A percentile compares a stretch with the other conserved stretches of the same genome.
These are phyloP conservation scores for Fonsecaea multimorphosa DNA, from an alignment of 2,329 filamentous ascomycete species.

Conservation along the genomic window DNA sequence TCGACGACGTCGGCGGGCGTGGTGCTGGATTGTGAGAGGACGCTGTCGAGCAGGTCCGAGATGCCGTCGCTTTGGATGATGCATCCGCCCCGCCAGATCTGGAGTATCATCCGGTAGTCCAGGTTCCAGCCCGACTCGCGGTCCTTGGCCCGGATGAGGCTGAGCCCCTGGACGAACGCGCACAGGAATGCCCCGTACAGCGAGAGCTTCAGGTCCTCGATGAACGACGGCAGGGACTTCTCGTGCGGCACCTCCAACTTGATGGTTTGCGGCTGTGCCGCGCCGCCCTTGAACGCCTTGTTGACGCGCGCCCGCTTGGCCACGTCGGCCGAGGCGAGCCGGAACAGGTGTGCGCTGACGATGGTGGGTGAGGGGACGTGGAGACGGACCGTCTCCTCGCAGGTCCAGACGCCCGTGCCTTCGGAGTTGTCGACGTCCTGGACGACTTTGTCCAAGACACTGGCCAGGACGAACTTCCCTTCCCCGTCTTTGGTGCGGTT, in stretches of 20 bases:
- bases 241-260: constrained; percentile 40
- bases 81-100: constrained; percentile 72
- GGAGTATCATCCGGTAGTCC: constrained; percentile 49
- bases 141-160: constrained; percentile 66
- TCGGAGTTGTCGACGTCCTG: constrained; percentile 71
- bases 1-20: constrained; percentile 44
- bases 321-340: constrained; percentile 68
- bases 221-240: constrained; percentile 52
- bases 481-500: constrained; percentile 53
- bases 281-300: constrained; percentile 38
- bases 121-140: constrained; percentile 64
- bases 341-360: constrained; percentile 66
- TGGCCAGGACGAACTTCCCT: constrained; percentile 61
- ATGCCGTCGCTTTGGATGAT: constrained; percentile 74
- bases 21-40: neutral
- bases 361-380: constrained; percentile 71
- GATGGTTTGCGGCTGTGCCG: constrained; percentile 36
- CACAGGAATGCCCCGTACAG: constrained; percentile 67
- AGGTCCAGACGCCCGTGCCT: constrained; percentile 71
- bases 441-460: constrained; percentile 72
- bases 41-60: constrained; percentile 58
- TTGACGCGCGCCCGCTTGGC: constrained; percentile 58
- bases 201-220: constrained; percentile 65
- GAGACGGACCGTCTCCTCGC: constrained; percentile 64
- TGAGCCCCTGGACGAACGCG: constrained; percentile 70